These are phyloP conservation scores for Cercospora janseana DNA, from an alignment of 2,329 filamentous ascomycete genomes.

Conservation along the genomic window DNA sequence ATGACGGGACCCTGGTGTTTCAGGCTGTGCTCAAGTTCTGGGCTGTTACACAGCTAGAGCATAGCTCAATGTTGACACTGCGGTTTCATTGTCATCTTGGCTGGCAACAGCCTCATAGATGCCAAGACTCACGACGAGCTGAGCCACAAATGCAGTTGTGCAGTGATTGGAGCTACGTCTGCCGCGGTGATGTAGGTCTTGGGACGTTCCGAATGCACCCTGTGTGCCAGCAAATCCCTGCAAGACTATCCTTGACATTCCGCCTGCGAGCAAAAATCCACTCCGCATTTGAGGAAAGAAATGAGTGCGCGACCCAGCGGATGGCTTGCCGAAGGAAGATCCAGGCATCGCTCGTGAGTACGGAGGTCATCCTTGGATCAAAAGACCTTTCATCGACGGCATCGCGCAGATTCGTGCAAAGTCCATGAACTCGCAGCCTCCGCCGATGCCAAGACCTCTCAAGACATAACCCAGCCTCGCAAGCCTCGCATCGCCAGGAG, in stretches of 20 bases:
- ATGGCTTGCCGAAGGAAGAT: too few species aligned
- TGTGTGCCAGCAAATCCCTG: neutral
- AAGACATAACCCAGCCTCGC: neutral
- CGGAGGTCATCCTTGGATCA: too few species aligned
- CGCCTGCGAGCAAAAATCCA: neutral
- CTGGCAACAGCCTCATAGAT: too few species aligned
- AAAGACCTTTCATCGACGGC: too few species aligned
- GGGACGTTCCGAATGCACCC: neutral
- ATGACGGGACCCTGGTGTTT: neutral
- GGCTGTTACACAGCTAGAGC: neutral
- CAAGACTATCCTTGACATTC: neutral
- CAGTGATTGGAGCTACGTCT: neutral
- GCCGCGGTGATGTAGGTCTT: neutral
- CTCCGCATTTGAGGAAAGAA: too few species aligned
- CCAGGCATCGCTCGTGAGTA: too few species aligned
- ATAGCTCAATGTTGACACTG: neutral
- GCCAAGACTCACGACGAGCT: conserved; percentile 6
- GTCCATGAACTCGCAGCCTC: neutral
- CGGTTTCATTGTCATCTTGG: conserved; percentile 8
- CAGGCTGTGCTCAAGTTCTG: neutral
- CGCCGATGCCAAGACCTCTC: neutral
- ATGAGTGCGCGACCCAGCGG: too few species aligned
- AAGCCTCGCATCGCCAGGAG: neutral
- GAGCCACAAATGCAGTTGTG: conserved; percentile 11
- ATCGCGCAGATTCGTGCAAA: neutral